Evolutionary conservation across 1,284 basidiomycete genomes (phyloP).

Genomic region (Malassezia pachydermatis): DNA sequence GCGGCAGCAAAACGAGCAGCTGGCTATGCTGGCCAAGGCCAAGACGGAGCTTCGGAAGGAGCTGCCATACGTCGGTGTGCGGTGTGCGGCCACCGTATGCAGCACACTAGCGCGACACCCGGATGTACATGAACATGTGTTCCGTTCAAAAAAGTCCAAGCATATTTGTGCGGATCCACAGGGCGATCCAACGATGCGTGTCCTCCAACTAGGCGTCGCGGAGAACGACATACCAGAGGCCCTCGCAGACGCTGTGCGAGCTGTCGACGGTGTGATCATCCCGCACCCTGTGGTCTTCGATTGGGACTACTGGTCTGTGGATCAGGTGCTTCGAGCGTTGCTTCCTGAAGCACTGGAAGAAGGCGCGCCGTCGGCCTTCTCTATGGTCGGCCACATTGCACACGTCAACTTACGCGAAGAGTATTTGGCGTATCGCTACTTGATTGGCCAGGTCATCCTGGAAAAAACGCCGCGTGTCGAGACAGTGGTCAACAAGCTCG

Average conservation of each 20-base stretch:
- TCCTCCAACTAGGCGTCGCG: slow-evolving; percentile 12
- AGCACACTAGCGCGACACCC: slow-evolving; percentile 5
- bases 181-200: slow-evolving; percentile 8
- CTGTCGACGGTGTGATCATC: slow-evolving; percentile 2
- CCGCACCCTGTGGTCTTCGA: slow-evolving; percentile 14
- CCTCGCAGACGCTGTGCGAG: neutral
- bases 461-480: slow-evolving; percentile 56
- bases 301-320: slow-evolving; percentile 18
- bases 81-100: slow-evolving; percentile 5
- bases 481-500: slow-evolving; percentile 92
- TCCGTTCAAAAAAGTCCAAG: slow-evolving; percentile 14
- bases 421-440: slow-evolving; percentile 77
- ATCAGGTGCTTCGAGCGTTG: slow-evolving; percentile 18
- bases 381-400: slow-evolving; percentile 75
- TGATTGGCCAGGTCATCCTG: slow-evolving; percentile 76
- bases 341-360: slow-evolving; percentile 13
- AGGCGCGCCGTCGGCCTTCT: slow-evolving; percentile 77
- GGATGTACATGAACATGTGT: slow-evolving; percentile 10
- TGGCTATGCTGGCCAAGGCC: slow-evolving; percentile 5
- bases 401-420: slow-evolving; percentile 84
- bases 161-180: slow-evolving; percentile 12
- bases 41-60: slow-evolving; percentile 7
- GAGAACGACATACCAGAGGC: neutral
- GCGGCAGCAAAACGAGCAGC: slow-evolving; percentile 9
- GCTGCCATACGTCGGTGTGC: slow-evolving; percentile 14